Evolutionary conservation across 257 asterid species (phyloP).

Genomic region (Paulownia fortunei): DNA sequence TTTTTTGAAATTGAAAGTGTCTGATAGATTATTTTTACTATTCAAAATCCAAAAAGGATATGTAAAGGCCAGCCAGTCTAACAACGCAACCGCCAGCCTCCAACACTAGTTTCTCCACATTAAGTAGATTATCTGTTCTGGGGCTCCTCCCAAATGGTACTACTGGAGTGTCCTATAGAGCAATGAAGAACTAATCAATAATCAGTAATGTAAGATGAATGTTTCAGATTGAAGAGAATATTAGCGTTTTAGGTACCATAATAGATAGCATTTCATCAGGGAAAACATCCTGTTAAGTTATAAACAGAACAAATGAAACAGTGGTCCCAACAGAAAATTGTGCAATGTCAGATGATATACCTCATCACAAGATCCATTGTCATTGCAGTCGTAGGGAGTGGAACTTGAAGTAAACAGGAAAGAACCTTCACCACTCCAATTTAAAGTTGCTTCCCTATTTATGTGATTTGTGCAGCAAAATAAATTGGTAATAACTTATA

Average conservation of each 20-base stretch:
- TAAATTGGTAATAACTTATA: slow-evolving; percentile 12
- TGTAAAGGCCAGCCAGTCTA: slow-evolving; percentile 97
- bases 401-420: slow-evolving; percentile 96
- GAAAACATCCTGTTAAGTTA: not conserved
- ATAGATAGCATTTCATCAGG: not conserved
- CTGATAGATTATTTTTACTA: too few relatives aligned
- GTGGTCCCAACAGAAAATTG: slow-evolving; percentile 18
- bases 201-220: slow-evolving; percentile 3
- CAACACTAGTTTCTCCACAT: slow-evolving; percentile 76
- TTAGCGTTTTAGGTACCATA: too few relatives aligned
- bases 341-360: slow-evolving; percentile 60
- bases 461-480: too few relatives aligned
- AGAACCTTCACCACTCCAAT: slow-evolving; percentile 94
- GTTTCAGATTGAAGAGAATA: not conserved
- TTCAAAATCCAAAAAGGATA: slow-evolving; percentile 66
- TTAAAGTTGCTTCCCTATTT: slow-evolving; percentile 90
- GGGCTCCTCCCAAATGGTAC: slow-evolving; percentile 93
- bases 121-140: slow-evolving; percentile 83
- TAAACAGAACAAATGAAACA: slow-evolving; percentile 6
- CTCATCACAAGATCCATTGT: slow-evolving; percentile 92
- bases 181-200: slow-evolving; percentile 20
- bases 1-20: not conserved
- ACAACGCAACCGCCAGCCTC: slow-evolving; percentile 89
- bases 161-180: slow-evolving; percentile 71
- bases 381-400: slow-evolving; percentile 88